Conservation (phyloP, 805 yeast genomes). For the Hanseniaspora guilliermondii region DNA sequence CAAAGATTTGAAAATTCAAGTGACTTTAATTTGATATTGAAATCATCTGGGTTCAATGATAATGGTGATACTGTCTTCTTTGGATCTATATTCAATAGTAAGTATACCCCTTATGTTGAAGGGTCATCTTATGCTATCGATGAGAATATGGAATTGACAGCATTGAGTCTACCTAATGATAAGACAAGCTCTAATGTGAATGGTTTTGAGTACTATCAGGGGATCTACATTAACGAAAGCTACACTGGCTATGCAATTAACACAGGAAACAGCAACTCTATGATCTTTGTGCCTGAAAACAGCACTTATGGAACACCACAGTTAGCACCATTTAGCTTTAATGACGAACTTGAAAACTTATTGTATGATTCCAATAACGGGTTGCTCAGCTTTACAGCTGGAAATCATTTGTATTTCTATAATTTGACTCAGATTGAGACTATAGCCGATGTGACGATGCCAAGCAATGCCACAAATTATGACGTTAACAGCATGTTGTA, state of each 20-base stretch:
- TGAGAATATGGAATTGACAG: conserved; percentile 17
- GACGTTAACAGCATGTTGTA: conserved; percentile 33
- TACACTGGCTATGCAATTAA: conserved; percentile 48
- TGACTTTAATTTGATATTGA: conserved; percentile 19
- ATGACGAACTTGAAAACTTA: neutral
- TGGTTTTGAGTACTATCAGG: conserved; percentile 23
- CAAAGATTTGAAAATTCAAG: conserved; percentile 20
- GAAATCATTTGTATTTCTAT: conserved; percentile 18
- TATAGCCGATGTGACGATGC: conserved; percentile 34
- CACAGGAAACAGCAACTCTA: neutral
- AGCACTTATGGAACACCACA: neutral
- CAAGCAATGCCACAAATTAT: conserved; percentile 26
- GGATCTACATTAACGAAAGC: conserved; percentile 36
- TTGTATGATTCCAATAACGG: conserved; percentile 17
- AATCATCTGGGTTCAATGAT: conserved; percentile 23
- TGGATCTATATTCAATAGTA: conserved; percentile 33
- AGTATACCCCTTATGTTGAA: conserved; percentile 18
- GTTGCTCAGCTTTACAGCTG: conserved; percentile 13
- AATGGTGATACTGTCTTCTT: conserved; percentile 27
- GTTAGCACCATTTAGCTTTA: conserved; percentile 4
- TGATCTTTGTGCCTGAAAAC: conserved; percentile 7
- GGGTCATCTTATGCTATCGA: conserved; percentile 21
- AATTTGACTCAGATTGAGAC: conserved; percentile 26
- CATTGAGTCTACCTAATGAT: conserved; percentile 14
- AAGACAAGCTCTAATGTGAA: conserved; percentile 14